Evolutionary conservation across 2,329 filamentous ascomycete genomes (phyloP).

Genomic region (Lecanoromycetidae sp.): DNA sequence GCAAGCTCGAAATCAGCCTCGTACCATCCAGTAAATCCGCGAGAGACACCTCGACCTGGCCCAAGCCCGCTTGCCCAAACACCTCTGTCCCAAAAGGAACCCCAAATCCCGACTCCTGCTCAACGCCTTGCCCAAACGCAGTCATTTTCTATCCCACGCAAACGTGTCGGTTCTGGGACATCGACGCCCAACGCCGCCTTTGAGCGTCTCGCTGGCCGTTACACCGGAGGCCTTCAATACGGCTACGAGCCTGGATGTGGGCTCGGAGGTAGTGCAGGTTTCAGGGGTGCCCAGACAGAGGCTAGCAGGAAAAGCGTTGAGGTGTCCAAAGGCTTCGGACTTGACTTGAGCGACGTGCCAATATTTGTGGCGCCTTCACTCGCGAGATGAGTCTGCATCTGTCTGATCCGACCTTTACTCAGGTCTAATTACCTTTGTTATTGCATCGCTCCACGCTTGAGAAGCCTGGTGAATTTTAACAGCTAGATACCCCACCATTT

Average conservation of each 20-base stretch:
- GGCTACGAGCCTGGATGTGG: conserved; percentile 27
- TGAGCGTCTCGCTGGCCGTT: conserved; percentile 23
- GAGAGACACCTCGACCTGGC: not conserved
- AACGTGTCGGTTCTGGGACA: conserved; percentile 6
- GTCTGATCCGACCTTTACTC: too few relatives aligned
- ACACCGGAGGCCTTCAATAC: conserved; percentile 27
- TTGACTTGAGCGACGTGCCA: conserved; percentile 31
- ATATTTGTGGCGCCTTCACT: conserved; percentile 23
- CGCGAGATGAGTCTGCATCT: not conserved
- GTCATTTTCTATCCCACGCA: conserved; percentile 2
- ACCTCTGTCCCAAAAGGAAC: not conserved
- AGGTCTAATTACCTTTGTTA: too few relatives aligned
- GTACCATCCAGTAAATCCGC: not conserved
- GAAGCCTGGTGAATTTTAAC: too few relatives aligned
- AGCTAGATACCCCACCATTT: too few relatives aligned
- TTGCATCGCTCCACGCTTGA: too few relatives aligned
- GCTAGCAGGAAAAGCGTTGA: conserved; percentile 26
- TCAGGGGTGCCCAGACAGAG: conserved; percentile 20
- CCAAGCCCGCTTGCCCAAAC: not conserved
- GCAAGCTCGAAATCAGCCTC: too few relatives aligned
- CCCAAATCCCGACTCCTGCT: not conserved
- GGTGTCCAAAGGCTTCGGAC: conserved; percentile 24
- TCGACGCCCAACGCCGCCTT: not conserved
- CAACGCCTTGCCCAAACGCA: not conserved
- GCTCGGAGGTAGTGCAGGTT: conserved; percentile 28